A percentile compares a stretch with the other conserved stretches of the same genome.
Conservation (phyloP, 345 rosid species). For the Turnera subulata region DNA sequence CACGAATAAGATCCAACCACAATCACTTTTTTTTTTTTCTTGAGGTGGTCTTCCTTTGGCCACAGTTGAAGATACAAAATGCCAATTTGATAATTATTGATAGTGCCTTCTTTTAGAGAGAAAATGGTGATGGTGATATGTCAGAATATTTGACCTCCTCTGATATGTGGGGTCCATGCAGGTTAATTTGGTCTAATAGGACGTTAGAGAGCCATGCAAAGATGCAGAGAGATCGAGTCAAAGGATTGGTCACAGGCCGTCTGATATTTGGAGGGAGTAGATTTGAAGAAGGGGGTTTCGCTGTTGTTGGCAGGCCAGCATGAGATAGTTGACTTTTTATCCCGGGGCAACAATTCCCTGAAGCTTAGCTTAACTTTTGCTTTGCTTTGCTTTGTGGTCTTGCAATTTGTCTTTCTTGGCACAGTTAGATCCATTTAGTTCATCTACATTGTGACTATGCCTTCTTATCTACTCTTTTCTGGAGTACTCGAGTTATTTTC, state of each 20-base stretch:
- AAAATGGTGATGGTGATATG: background rate
- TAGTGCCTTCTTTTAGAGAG: background rate
- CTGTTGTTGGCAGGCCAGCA: conserved; percentile 20
- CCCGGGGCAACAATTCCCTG: too few species aligned
- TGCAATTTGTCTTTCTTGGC: too few species aligned
- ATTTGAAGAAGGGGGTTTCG: conserved; percentile 4
- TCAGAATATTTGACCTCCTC: conserved; percentile 9
- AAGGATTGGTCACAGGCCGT: conserved; percentile 24
- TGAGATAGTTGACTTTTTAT: conserved; percentile 48
- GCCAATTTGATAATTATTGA: background rate
- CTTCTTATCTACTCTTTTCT: too few species aligned
- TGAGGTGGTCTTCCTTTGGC: background rate
- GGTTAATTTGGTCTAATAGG: conserved; percentile 8
- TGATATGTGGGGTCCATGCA: conserved; percentile 13
- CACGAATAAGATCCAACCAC: conserved; percentile 25
- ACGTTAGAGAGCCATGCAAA: conserved; percentile 11
- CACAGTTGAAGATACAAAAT: background rate
- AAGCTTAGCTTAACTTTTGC: too few species aligned
- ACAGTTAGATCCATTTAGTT: too few species aligned
- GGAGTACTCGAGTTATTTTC: too few species aligned
- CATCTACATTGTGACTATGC: too few species aligned
- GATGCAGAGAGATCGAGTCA: conserved; percentile 22
- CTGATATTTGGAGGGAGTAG: conserved; percentile 1
- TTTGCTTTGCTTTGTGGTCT: too few species aligned
- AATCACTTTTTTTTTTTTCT: background rate